These are phyloP conservation scores for Trifolium subterraneum DNA, from an alignment of 306 rosid species.

Conservation along the genomic window DNA sequence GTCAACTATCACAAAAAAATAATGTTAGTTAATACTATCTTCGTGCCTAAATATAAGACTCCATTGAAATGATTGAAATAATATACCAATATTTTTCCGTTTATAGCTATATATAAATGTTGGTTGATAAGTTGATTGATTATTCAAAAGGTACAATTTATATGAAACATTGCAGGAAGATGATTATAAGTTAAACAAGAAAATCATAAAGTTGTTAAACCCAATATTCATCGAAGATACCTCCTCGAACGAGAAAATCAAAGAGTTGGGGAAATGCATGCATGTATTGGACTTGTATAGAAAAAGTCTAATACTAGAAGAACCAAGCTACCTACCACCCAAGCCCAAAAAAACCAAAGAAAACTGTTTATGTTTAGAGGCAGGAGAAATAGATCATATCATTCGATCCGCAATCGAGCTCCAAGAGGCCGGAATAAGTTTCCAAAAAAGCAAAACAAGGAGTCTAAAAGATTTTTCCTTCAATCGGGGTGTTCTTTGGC, in stretches of 20 bases:
- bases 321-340: neutral
- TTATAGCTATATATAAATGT: neutral
- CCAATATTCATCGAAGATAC: neutral
- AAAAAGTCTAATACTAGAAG: slow-evolving; percentile 31
- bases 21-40: too few relatives aligned
- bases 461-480: slow-evolving; percentile 55
- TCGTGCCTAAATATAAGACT: too few relatives aligned
- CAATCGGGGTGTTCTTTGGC: slow-evolving; percentile 27
- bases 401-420: slow-evolving; percentile 51
- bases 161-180: neutral
- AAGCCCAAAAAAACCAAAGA: too few relatives aligned
- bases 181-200: neutral
- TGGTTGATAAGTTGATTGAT: neutral
- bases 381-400: slow-evolving; percentile 1
- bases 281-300: slow-evolving; percentile 53
- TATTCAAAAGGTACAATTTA: too few relatives aligned
- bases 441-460: slow-evolving; percentile 18
- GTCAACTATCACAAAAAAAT: too few relatives aligned
- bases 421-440: slow-evolving; percentile 49
- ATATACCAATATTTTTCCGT: too few relatives aligned
- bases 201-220: neutral
- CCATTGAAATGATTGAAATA: too few relatives aligned
- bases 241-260: too few relatives aligned
- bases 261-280: slow-evolving; percentile 34
- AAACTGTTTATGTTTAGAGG: neutral